phyloP scores from a whole-genome alignment of 1,284 basidiomycete species.

The Entoloma clypeatum region DNA sequence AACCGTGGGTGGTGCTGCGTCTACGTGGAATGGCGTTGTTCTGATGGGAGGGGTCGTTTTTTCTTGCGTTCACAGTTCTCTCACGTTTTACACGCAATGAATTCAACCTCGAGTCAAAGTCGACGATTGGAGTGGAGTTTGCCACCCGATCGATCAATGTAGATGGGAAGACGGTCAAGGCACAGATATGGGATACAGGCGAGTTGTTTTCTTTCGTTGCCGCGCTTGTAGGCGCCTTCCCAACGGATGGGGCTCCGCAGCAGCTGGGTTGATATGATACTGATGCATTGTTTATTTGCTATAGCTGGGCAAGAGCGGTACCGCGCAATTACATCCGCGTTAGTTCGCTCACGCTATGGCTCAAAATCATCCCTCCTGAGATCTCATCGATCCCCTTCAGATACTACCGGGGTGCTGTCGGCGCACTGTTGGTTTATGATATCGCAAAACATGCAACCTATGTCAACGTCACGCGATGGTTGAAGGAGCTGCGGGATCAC shows the following conservation, averaged over 20 bases:
- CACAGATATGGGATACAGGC: constrained; percentile 99
- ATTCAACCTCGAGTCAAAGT: constrained; percentile 99
- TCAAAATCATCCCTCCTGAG: neutral
- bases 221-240: no score
- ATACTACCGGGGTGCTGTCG: constrained; percentile 98
- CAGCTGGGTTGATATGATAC: constrained; percentile 1
- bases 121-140: constrained; percentile 99
- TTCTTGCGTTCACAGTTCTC: constrained; percentile 50
- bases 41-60: constrained; percentile 5
- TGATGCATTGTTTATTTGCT: constrained; percentile 9
- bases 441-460: constrained; percentile 96
- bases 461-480: constrained; percentile 94
- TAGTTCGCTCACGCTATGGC: no score
- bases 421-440: constrained; percentile 89
- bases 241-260: no score
- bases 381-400: constrained; percentile 37
- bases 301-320: constrained; percentile 97
- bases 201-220: constrained; percentile 25
- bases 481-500: constrained; percentile 96
- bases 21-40: neutral
- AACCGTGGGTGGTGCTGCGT: constrained; percentile 32
- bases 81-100: constrained; percentile 99
- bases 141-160: constrained; percentile 94
- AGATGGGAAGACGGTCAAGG: constrained; percentile 96
- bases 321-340: constrained; percentile 98